Conservation (phyloP, 2,329 filamentous ascomycete genomes). For the Dryadomyces quercus-mongolicae region DNA sequence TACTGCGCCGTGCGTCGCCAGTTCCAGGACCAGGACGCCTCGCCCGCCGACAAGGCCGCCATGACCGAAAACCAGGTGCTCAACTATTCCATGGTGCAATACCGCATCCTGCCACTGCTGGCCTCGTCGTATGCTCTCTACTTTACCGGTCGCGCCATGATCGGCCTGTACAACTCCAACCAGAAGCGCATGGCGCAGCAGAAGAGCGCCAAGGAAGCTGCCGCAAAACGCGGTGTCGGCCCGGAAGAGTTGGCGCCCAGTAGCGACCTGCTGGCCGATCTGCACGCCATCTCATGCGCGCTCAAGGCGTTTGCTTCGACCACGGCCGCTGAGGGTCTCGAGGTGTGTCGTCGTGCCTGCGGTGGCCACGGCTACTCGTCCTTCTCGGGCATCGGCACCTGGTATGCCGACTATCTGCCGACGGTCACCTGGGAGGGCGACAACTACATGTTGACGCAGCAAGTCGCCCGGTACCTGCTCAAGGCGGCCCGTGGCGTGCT, state of each 20-base stretch:
- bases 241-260: slow-evolving; percentile 1
- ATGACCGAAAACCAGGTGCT: slow-evolving; percentile 62
- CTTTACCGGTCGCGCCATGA: slow-evolving; percentile 69
- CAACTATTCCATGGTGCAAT: slow-evolving; percentile 73
- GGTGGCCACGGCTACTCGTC: slow-evolving; percentile 67
- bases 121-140: slow-evolving; percentile 68
- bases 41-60: slow-evolving; percentile 40
- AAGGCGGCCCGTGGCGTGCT: slow-evolving; percentile 63
- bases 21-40: slow-evolving; percentile 48
- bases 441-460: slow-evolving; percentile 74
- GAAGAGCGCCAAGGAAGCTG: slow-evolving; percentile 27
- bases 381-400: slow-evolving; percentile 64
- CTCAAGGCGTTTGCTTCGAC: slow-evolving; percentile 63
- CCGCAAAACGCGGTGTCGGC: not conserved
- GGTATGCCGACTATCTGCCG: slow-evolving; percentile 68
- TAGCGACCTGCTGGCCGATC: slow-evolving; percentile 42
- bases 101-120: slow-evolving; percentile 58
- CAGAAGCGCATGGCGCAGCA: slow-evolving; percentile 54
- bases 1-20: slow-evolving; percentile 66
- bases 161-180: slow-evolving; percentile 59
- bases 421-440: slow-evolving; percentile 61
- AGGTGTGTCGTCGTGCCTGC: slow-evolving; percentile 62
- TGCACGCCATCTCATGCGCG: slow-evolving; percentile 67
- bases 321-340: slow-evolving; percentile 61
- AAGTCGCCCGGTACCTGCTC: slow-evolving; percentile 64